These are phyloP conservation scores for Smittium culicis DNA, from an alignment of 371 early-diverging fungal genomes.

Conservation along the genomic window DNA sequence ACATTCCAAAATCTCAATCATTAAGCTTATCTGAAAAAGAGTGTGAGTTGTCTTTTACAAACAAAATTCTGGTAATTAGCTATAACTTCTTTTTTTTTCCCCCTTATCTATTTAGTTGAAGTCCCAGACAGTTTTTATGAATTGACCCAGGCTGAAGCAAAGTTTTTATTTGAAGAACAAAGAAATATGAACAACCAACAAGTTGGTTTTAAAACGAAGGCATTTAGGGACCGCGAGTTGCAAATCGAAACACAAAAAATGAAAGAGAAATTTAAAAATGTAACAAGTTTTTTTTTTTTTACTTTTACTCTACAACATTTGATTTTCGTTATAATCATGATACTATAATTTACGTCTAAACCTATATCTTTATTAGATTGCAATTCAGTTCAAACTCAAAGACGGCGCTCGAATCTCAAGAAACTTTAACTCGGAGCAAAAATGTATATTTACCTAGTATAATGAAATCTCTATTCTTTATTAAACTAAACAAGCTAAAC, in stretches of 20 bases:
- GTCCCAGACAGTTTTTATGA: not conserved
- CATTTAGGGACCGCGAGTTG: not conserved
- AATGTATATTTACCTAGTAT: not conserved
- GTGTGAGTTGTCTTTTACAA: no score
- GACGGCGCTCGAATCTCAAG: not conserved
- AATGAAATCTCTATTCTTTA: no score
- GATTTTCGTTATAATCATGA: no score
- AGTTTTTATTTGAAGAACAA: not conserved
- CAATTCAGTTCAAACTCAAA: not conserved
- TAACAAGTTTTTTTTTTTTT: not conserved
- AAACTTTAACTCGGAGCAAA: not conserved
- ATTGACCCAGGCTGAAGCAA: not conserved
- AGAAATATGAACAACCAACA: not conserved
- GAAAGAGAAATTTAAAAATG: not conserved
- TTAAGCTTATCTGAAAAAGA: not conserved
- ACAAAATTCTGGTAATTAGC: no score
- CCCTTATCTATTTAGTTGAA: not conserved
- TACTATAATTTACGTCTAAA: not conserved
- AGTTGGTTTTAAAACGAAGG: not conserved
- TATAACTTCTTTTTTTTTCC: no score
- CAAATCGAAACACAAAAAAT: not conserved
- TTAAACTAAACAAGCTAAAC: no score
- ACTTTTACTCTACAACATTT: no score
- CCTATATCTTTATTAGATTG: not conserved
- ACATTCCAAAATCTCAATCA: not conserved